phyloP scores from a whole-genome alignment of 2,329 filamentous ascomycete genomes.

The Cadophora sp. region DNA sequence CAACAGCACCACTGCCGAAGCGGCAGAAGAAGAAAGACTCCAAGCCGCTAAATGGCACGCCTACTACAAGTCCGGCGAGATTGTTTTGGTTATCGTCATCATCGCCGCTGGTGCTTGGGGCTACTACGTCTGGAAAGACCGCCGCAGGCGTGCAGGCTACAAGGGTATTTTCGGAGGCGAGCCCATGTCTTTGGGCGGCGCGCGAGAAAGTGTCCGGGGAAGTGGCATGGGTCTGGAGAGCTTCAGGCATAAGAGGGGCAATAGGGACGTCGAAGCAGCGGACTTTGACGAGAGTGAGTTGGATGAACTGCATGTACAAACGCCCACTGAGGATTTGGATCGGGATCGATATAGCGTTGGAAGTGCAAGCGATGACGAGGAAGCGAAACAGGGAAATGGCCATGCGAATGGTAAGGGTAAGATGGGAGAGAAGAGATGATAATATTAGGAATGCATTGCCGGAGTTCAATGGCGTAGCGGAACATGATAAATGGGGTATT shows the following conservation, averaged over 20 bases:
- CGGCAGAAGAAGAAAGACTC: slow-evolving; percentile 66
- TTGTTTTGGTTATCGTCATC: slow-evolving; percentile 70
- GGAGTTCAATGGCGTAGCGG: slow-evolving; percentile 11
- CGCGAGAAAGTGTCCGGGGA: slow-evolving; percentile 36
- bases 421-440: slow-evolving; percentile 27
- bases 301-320: slow-evolving; percentile 60
- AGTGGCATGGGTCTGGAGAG: slow-evolving; percentile 50
- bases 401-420: slow-evolving; percentile 34
- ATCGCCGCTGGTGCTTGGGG: slow-evolving; percentile 68
- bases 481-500: not conserved
- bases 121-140: slow-evolving; percentile 68
- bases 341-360: slow-evolving; percentile 63
- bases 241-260: slow-evolving; percentile 54
- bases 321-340: slow-evolving; percentile 44
- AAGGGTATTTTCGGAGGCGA: slow-evolving; percentile 48
- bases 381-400: slow-evolving; percentile 34
- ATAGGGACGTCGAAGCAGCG: slow-evolving; percentile 64
- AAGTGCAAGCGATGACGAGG: slow-evolving; percentile 61
- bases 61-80: slow-evolving; percentile 75
- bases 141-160: slow-evolving; percentile 62
- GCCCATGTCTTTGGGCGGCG: slow-evolving; percentile 41
- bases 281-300: slow-evolving; percentile 72
- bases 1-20: slow-evolving; percentile 69
- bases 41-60: slow-evolving; percentile 73
- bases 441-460: slow-evolving; percentile 5